Evolutionary conservation across 2,329 filamentous ascomycete species (phyloP).

Genomic region (Scopulariopsis brevicaulis): DNA sequence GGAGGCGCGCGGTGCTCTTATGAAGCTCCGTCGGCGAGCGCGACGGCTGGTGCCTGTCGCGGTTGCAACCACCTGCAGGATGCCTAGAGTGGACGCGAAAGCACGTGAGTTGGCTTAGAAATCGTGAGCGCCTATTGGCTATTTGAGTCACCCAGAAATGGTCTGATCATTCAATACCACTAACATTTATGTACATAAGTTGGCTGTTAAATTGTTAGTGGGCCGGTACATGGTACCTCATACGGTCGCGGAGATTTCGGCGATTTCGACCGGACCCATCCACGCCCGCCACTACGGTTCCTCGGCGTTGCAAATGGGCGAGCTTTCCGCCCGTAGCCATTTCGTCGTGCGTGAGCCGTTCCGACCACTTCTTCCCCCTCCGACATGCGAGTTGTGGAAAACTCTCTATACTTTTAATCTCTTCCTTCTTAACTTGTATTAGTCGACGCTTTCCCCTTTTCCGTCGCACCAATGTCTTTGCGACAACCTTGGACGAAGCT

Average conservation of each 20-base stretch:
- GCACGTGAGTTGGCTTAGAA: constrained; percentile 8
- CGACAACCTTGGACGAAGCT: constrained; percentile 25
- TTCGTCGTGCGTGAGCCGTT: not conserved
- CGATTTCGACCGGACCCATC: not conserved
- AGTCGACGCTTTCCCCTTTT: not conserved
- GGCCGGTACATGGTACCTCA: not conserved
- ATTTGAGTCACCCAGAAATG: not conserved
- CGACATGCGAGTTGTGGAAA: not conserved
- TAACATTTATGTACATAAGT: not conserved
- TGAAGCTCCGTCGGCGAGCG: not conserved
- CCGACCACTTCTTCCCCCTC: not conserved
- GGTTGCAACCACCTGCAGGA: not conserved
- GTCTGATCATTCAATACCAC: not conserved
- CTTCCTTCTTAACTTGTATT: not conserved
- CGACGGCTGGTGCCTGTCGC: constrained; percentile 1
- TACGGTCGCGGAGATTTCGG: not conserved
- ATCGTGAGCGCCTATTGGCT: not conserved
- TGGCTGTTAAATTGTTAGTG: not conserved
- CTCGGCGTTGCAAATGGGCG: not conserved
- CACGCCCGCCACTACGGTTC: not conserved
- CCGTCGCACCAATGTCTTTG: constrained; percentile 21
- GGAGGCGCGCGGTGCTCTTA: not conserved
- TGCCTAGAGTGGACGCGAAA: constrained; percentile 4
- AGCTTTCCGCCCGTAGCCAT: not conserved
- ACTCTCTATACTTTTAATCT: not conserved